Evolutionary conservation across 768 basidiomycete genomes (phyloP).

Genomic region (Lyophyllum decastes): DNA sequence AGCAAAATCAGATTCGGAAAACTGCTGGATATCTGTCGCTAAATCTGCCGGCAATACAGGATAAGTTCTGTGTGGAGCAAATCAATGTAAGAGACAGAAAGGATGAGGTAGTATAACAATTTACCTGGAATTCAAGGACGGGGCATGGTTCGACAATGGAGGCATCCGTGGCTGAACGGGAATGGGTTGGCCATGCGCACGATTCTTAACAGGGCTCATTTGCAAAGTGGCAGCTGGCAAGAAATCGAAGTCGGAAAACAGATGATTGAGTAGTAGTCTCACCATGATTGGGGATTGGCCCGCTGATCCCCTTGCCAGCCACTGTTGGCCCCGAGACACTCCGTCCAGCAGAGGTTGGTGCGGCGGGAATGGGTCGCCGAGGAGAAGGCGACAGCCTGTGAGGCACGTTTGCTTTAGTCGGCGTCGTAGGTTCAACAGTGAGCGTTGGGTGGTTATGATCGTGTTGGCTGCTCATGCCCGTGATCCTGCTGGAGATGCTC

Average conservation of each 20-base stretch:
- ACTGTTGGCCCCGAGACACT: constrained; percentile 43
- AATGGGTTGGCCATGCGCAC: constrained; percentile 63
- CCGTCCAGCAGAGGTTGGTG: constrained; percentile 32
- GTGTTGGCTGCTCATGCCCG: constrained; percentile 15
- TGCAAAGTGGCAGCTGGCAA: constrained; percentile 62
- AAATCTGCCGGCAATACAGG: constrained; percentile 81
- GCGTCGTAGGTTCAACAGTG: constrained; percentile 27
- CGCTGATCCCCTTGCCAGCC: constrained; percentile 67
- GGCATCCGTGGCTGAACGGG: constrained; percentile 45
- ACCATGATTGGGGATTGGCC: constrained; percentile 73
- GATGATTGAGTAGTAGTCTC: constrained; percentile 19
- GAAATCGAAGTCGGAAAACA: constrained; percentile 8
- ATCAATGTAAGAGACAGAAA: constrained; percentile 2
- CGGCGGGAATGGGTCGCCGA: constrained; percentile 41
- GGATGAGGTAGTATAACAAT: constrained; percentile 23
- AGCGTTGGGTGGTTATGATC: constrained; percentile 21
- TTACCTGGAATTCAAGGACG: constrained; percentile 68
- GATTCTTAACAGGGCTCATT: constrained; percentile 76
- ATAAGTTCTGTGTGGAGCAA: constrained; percentile 52
- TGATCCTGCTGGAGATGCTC: constrained; percentile 23
- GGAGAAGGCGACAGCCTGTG: constrained; percentile 41
- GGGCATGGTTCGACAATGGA: constrained; percentile 22
- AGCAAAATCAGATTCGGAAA: constrained; percentile 85
- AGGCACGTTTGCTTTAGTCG: constrained; percentile 26
- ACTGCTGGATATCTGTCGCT: constrained; percentile 83